A percentile compares a stretch with the other conserved stretches of the same genome.
Evolutionary conservation across 2,329 filamentous ascomycete species (phyloP).

Genomic region (Alternaria hordeiaustralica): DNA sequence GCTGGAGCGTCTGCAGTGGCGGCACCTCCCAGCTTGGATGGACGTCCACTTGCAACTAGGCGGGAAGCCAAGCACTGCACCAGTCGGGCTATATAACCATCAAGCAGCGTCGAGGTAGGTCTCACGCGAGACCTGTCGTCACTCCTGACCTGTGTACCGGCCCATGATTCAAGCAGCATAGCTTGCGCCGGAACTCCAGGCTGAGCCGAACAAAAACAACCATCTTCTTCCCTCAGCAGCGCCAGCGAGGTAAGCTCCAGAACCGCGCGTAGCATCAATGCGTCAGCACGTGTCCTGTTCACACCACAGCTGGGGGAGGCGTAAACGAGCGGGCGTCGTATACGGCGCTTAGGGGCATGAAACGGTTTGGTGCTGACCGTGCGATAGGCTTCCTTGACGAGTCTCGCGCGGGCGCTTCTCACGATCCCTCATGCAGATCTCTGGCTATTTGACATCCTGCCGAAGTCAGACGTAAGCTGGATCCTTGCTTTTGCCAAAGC

Average conservation of each 20-base stretch:
- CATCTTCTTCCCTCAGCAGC: constrained; percentile 16
- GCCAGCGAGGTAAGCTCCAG: constrained; percentile 28
- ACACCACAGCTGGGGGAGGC: constrained; percentile 12
- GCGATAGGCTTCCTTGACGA: constrained; percentile 34
- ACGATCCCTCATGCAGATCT: constrained; percentile 44
- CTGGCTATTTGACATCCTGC: constrained; percentile 39
- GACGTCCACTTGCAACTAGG: constrained; percentile 28
- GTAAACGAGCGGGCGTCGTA: constrained; percentile 8
- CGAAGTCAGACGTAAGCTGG: constrained; percentile 44
- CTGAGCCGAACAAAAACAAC: constrained; percentile 22
- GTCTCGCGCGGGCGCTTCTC: constrained; percentile 32
- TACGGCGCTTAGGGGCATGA: constrained; percentile 21
- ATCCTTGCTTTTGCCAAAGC: constrained; percentile 47
- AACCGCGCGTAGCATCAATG: constrained; percentile 17
- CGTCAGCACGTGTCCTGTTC: constrained; percentile 8
- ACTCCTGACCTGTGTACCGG: background rate
- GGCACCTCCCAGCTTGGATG: constrained; percentile 39
- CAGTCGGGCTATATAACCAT: constrained; percentile 5
- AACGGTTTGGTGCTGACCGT: constrained; percentile 30
- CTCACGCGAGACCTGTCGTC: background rate
- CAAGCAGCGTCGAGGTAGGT: constrained; percentile 1
- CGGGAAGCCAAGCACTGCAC: constrained; percentile 33
- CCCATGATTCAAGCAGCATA: constrained; percentile 9
- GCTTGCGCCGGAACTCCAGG: constrained; percentile 15
- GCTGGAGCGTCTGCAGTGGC: constrained; percentile 33